These are phyloP conservation scores for Pisolithus orientalis DNA, from an alignment of 768 basidiomycete species.

Conservation along the genomic window DNA sequence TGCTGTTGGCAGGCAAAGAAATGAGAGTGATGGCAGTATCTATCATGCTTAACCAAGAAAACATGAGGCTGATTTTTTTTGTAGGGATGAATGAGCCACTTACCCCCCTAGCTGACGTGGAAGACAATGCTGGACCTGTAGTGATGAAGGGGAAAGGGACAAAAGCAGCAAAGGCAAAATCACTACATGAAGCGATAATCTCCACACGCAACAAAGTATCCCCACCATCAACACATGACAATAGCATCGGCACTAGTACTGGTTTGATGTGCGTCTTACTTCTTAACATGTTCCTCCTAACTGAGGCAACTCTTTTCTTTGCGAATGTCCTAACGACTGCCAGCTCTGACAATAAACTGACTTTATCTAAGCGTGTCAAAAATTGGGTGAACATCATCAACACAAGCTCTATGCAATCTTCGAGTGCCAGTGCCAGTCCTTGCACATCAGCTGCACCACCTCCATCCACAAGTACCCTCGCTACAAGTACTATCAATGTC, in stretches of 20 bases:
- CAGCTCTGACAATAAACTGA: neutral
- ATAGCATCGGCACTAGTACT: neutral
- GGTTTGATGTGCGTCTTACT: neutral
- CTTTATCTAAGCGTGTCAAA: neutral
- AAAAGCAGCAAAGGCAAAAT: neutral
- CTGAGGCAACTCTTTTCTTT: neutral
- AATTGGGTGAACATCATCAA: neutral
- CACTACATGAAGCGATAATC: neutral
- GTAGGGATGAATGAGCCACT: neutral
- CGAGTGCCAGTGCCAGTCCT: neutral
- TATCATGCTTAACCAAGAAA: neutral
- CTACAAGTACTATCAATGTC: neutral
- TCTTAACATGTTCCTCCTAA: neutral
- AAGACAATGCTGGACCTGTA: neutral
- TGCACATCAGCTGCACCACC: neutral
- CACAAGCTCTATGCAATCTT: neutral
- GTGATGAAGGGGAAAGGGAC: neutral
- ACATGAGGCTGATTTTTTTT: neutral
- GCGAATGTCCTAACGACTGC: neutral
- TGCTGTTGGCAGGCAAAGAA: too few relatives aligned
- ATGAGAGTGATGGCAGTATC: neutral
- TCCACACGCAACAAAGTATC: neutral
- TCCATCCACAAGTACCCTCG: neutral
- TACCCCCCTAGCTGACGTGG: neutral
- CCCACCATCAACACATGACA: neutral